Conservation (phyloP, 1,284 basidiomycete species). For the Termitomyces sp. region DNA sequence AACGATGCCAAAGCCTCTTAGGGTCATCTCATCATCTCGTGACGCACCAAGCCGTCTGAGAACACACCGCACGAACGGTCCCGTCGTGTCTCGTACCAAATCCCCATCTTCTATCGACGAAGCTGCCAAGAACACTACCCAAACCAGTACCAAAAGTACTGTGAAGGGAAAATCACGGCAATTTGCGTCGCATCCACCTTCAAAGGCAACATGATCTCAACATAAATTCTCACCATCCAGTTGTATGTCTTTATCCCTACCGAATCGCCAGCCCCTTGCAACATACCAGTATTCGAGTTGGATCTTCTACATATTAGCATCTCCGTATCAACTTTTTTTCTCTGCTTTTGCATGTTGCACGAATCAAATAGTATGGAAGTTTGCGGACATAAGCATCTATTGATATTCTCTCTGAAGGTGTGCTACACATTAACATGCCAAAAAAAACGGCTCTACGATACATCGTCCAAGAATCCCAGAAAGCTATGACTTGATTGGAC, state of each 20-base stretch:
- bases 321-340: slow-evolving; percentile 4
- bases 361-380: neutral
- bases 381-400: neutral
- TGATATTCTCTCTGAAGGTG: neutral
- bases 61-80: neutral
- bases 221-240: slow-evolving; percentile 5
- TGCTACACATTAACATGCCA: neutral
- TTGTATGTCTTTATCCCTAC: slow-evolving; percentile 6
- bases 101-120: neutral
- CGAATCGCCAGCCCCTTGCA: neutral
- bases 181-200: neutral
- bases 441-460: neutral
- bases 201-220: neutral
- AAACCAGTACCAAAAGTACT: neutral
- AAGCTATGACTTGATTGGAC: neutral
- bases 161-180: slow-evolving; percentile 2
- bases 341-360: neutral
- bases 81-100: neutral
- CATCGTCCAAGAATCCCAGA: too few species aligned
- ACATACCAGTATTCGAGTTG: slow-evolving; percentile 1
- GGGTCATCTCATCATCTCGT: slow-evolving; percentile 5
- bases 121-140: slow-evolving; percentile 1
- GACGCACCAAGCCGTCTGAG: neutral
- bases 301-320: neutral
- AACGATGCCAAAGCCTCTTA: slow-evolving; percentile 7